phyloP scores from a whole-genome alignment of 2,329 filamentous ascomycete genomes.

The Diaporthe vaccinii region DNA sequence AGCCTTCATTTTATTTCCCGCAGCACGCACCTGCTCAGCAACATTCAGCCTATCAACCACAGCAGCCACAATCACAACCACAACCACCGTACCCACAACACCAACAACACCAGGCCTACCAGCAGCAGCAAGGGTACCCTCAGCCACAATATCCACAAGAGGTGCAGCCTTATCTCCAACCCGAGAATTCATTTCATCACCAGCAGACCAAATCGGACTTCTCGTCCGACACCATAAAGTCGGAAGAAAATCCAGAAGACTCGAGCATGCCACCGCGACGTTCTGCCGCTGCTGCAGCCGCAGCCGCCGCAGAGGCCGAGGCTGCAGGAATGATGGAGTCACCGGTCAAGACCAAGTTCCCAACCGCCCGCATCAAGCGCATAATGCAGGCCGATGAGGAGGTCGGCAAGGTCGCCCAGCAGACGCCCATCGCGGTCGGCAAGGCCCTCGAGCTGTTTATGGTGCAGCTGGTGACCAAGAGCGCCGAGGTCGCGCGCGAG shows the following conservation, averaged over 20 bases:
- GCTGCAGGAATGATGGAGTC: slow-evolving; percentile 68
- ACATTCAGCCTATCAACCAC: slow-evolving; percentile 30
- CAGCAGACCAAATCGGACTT: slow-evolving; percentile 46
- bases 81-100: not conserved
- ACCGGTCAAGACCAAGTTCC: slow-evolving; percentile 94
- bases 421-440: slow-evolving; percentile 94
- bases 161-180: slow-evolving; percentile 28
- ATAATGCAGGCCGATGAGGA: slow-evolving; percentile 99
- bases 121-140: slow-evolving; percentile 35
- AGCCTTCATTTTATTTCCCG: slow-evolving; percentile 29
- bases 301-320: slow-evolving; percentile 52
- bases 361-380: slow-evolving; percentile 95
- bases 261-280: slow-evolving; percentile 56
- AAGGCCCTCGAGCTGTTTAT: slow-evolving; percentile 98
- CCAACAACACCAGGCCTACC: slow-evolving; percentile 28
- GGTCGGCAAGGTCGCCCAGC: slow-evolving; percentile 97
- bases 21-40: slow-evolving; percentile 26
- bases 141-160: slow-evolving; percentile 25
- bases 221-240: slow-evolving; percentile 43
- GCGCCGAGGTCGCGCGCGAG: slow-evolving; percentile 84
- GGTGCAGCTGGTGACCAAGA: slow-evolving; percentile 92
- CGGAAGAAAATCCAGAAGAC: slow-evolving; percentile 40
- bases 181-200: slow-evolving; percentile 43
- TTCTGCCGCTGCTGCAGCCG: slow-evolving; percentile 44
- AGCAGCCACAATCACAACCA: slow-evolving; percentile 1